Percentiles rank a stretch among this genome's conserved stretches.
Evolutionary conservation across 2,329 filamentous ascomycete species (phyloP).

Genomic region (Cladorrhinum sp.): DNA sequence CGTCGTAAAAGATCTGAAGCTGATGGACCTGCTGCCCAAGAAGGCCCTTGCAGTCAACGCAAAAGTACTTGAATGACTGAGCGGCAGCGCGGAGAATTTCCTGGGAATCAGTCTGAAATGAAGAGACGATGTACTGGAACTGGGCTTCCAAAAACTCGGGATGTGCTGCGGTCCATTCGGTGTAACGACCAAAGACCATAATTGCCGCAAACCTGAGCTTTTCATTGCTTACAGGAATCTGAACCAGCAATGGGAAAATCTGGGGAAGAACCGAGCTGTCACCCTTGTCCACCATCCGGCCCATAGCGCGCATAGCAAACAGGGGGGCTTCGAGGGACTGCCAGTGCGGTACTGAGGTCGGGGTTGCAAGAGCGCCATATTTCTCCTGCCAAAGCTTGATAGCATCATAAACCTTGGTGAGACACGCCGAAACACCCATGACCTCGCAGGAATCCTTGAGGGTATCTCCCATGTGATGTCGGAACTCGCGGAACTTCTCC

Average conservation of each 20-base stretch:
- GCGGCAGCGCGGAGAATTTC: constrained; percentile 91
- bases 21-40: constrained; percentile 80
- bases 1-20: constrained; percentile 88
- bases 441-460: constrained; percentile 97
- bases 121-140: constrained; percentile 91
- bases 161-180: constrained; percentile 94
- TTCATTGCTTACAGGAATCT: constrained; percentile 93
- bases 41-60: constrained; percentile 86
- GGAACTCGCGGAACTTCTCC: constrained; percentile 94
- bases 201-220: constrained; percentile 98
- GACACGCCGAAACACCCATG: constrained; percentile 86
- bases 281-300: constrained; percentile 88
- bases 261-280: constrained; percentile 85
- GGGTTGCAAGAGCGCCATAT: constrained; percentile 72
- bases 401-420: constrained; percentile 80
- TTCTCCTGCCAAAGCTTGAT: constrained; percentile 87
- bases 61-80: constrained; percentile 94
- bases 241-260: constrained; percentile 88
- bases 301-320: constrained; percentile 94
- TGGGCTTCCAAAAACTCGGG: constrained; percentile 89
- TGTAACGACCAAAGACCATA: constrained; percentile 95
- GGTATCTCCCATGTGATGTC: constrained; percentile 96
- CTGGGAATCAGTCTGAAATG: constrained; percentile 82
- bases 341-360: constrained; percentile 83
- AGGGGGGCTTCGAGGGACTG: constrained; percentile 92